Evolutionary conservation across 2,329 filamentous ascomycete genomes (phyloP), one percentile per base, ranked within the genome.

Genomic region (Aureobasidium lini): DNA sequence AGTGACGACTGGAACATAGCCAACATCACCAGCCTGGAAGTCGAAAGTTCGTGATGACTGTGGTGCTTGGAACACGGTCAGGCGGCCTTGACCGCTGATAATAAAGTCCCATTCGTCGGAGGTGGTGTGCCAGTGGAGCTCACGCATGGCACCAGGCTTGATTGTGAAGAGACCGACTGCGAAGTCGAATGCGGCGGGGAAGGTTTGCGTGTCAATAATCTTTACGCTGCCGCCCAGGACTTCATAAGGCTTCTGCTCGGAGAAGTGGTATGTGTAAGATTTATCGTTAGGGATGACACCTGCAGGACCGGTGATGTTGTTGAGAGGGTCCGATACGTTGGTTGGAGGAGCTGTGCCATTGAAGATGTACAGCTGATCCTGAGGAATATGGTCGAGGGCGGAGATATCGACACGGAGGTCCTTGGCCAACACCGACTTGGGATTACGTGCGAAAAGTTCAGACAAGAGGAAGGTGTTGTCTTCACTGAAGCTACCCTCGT

Each of bases 81-180:
- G 75, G 9, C 83, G 77, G 0, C 77, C 83, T 10, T 76, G 76
- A 0, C 83, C 83, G 57, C 76, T 68, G 7, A 85, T 70, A 72
- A 85, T 84, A 70, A 81, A 85, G 53, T 77, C 77, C 83, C 83
- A 85, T 69, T 85, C 83, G 67, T 85, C 82, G 8, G 75, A 78
- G 1, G 75, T 77, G 1, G 80, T 79, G 71, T 86, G 83, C 83
- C 83, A 86, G 72, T 86, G 83, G 44, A 86, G 72, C 66, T 86
- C 83, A 23, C 84, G 78, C 80, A 86, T 82, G 1, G 82, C 83
- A n/a, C 83, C 83, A 0, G 83, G 82, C 64, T 83, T 73, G 34
- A 85, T 72, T 2, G 78, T 81, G 9, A 85, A 79, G 1, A 85
- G 73, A 0, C 81, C 82, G 0, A 78, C 78, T 3, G 82, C 80